A percentile compares a stretch with the other conserved stretches of the same genome.
These are phyloP conservation scores for Thelonectria olida DNA, from an alignment of 2,329 filamentous ascomycete species.

Conservation along the genomic window DNA sequence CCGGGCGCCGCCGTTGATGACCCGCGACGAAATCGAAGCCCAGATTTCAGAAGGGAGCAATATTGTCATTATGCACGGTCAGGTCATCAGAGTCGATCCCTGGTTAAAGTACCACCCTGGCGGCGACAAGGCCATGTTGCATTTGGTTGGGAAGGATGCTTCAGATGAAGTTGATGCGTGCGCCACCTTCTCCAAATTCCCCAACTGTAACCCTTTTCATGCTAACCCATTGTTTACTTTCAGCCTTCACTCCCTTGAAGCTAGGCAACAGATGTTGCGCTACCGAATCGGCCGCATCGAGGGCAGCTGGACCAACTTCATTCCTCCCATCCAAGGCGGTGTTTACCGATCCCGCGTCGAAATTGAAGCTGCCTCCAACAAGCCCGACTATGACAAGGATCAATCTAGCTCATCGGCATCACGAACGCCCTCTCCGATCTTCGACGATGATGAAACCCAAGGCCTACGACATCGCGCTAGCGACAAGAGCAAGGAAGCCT, in stretches of 20 bases:
- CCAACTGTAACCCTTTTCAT: neutral
- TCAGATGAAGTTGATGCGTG: slow-evolving; percentile 95
- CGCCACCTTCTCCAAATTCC: slow-evolving; percentile 40
- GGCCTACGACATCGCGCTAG: slow-evolving; percentile 43
- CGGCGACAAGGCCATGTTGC: slow-evolving; percentile 87
- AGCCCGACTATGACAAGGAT: slow-evolving; percentile 29
- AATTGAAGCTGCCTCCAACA: slow-evolving; percentile 39
- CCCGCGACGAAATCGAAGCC: slow-evolving; percentile 63
- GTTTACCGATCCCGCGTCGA: slow-evolving; percentile 66
- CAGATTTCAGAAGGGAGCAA: slow-evolving; percentile 84
- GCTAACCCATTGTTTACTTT: slow-evolving; percentile 20
- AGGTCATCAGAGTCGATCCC: slow-evolving; percentile 86
- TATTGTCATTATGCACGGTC: slow-evolving; percentile 82
- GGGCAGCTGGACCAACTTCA: slow-evolving; percentile 85
- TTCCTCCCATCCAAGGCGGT: slow-evolving; percentile 92
- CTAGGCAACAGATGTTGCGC: slow-evolving; percentile 77
- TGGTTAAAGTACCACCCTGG: slow-evolving; percentile 94
- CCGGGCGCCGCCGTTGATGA: slow-evolving; percentile 49
- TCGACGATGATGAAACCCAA: slow-evolving; percentile 49
- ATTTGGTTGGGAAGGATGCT: slow-evolving; percentile 94
- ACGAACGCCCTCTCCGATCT: slow-evolving; percentile 58
- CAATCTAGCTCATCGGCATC: slow-evolving; percentile 62
- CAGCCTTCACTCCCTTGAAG: slow-evolving; percentile 84
- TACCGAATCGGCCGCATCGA: slow-evolving; percentile 87
- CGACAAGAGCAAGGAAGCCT: slow-evolving; percentile 27